These are phyloP conservation scores for Phytopythium oedochilum DNA, from an alignment of 352 stramenopile species.

Conservation along the genomic window DNA sequence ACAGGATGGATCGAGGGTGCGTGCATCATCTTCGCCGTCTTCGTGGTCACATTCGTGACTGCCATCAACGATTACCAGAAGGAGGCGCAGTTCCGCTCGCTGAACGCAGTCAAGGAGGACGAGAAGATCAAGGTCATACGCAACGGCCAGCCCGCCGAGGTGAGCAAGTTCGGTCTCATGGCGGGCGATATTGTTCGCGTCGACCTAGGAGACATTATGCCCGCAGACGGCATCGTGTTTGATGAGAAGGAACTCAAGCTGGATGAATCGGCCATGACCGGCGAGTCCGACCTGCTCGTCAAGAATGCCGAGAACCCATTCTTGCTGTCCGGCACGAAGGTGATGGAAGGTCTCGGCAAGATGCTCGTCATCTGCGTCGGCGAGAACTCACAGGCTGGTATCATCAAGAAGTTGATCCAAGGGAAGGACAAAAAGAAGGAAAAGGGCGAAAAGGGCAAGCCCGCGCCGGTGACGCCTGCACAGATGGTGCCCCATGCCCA, in stretches of 20 bases:
- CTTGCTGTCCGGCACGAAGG: conserved; percentile 93
- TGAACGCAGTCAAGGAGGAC: conserved; percentile 78
- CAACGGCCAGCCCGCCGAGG: conserved; percentile 47
- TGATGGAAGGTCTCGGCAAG: conserved; percentile 89
- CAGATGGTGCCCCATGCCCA: too few species aligned
- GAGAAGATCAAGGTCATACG: conserved; percentile 78
- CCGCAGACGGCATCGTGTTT: conserved; percentile 86
- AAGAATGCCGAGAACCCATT: conserved; percentile 90
- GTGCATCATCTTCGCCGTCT: conserved; percentile 86
- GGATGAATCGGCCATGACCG: conserved; percentile 89
- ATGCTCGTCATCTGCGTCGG: conserved; percentile 94
- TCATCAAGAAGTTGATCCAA: conserved; percentile 88
- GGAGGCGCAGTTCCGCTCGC: conserved; percentile 81
- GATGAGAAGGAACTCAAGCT: conserved; percentile 82
- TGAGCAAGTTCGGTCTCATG: conserved; percentile 74
- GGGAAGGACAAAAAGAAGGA: conserved; percentile 49
- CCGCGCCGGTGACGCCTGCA: conserved; percentile 33
- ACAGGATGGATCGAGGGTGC: conserved; percentile 85
- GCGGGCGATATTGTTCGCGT: conserved; percentile 87
- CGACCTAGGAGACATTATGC: conserved; percentile 84
- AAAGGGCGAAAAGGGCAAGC: conserved; percentile 45
- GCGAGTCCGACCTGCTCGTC: conserved; percentile 84
- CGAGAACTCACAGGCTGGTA: conserved; percentile 90
- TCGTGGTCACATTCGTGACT: conserved; percentile 86
- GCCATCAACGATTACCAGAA: conserved; percentile 90